phyloP scores from a whole-genome alignment of 768 basidiomycete genomes.

The Calocybe cyanea region DNA sequence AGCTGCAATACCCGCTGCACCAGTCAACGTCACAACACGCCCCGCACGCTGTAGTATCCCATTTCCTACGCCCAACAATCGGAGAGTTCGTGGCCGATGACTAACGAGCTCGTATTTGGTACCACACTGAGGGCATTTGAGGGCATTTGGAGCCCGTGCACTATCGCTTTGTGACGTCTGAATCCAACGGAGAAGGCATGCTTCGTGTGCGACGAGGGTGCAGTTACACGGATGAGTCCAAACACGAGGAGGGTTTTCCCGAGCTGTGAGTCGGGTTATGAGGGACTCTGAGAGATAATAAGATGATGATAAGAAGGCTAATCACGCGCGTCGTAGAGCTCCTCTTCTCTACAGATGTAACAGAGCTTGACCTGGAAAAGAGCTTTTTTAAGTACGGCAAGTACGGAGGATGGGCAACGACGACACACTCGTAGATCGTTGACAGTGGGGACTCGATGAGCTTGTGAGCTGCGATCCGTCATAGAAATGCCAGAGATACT shows the following conservation, averaged over 20 bases:
- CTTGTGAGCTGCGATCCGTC: conserved; percentile 5
- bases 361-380: conserved; percentile 62
- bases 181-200: conserved; percentile 79
- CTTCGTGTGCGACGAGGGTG: conserved; percentile 76
- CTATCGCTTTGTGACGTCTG: conserved; percentile 59
- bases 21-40: conserved; percentile 46
- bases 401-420: too few species aligned
- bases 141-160: conserved; percentile 55
- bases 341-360: conserved; percentile 79
- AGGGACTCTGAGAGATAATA: background rate
- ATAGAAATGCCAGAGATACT: background rate
- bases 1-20: conserved; percentile 45
- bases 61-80: conserved; percentile 49
- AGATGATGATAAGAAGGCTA: conserved; percentile 10
- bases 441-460: conserved; percentile 21
- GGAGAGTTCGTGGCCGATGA: conserved; percentile 50
- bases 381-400: background rate
- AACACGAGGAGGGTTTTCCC: conserved; percentile 43
- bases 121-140: conserved; percentile 80
- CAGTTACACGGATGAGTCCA: conserved; percentile 85
- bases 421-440: conserved; percentile 25
- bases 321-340: conserved; percentile 43
- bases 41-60: conserved; percentile 46
- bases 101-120: conserved; percentile 65
- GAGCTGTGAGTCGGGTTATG: conserved; percentile 24